Percentiles rank a stretch among this genome's conserved stretches.
phyloP scores from a whole-genome alignment of 208 protist species.

The Herpetomonas muscarum region DNA sequence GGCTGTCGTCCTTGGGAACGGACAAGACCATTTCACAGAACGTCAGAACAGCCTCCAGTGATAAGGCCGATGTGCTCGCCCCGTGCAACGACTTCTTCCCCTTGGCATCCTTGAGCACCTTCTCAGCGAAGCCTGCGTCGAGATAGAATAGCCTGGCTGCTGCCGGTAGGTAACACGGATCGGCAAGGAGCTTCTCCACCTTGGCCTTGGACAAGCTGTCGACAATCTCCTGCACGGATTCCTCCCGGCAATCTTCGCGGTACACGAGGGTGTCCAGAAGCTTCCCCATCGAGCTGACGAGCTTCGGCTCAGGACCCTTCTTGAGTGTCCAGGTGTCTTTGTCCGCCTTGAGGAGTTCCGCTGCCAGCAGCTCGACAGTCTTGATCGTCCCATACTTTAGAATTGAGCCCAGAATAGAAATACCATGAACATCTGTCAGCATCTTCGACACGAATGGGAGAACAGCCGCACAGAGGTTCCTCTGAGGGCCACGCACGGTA shows the following conservation, averaged over 20 bases:
- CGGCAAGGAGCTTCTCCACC: conserved; percentile 23
- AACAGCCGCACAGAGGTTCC: conserved; percentile 51
- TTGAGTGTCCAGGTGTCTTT: conserved; percentile 34
- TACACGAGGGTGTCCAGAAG: conserved; percentile 75
- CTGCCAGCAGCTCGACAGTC: conserved; percentile 51
- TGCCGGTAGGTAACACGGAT: conserved; percentile 50
- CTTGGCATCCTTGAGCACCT: conserved; percentile 14
- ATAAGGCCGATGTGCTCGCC: neutral
- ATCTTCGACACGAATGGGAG: conserved; percentile 43
- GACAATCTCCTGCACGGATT: conserved; percentile 36
- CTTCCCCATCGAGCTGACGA: conserved; percentile 28
- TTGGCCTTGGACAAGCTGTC: conserved; percentile 21
- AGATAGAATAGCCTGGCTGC: conserved; percentile 42
- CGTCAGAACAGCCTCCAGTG: neutral
- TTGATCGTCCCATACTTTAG: conserved; percentile 65
- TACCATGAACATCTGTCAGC: conserved; percentile 30
- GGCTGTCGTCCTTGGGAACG: conserved; percentile 3
- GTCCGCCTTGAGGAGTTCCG: conserved; percentile 22
- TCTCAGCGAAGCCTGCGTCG: conserved; percentile 32
- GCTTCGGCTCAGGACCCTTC: conserved; percentile 18
- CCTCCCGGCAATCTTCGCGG: conserved; percentile 58
- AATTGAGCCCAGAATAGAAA: conserved; percentile 66
- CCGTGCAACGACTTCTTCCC: conserved; percentile 22
- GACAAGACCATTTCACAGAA: conserved; percentile 18
- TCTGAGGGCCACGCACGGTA: conserved; percentile 58